phyloP scores from a whole-genome alignment of 768 basidiomycete genomes.

The Agrocybe chaxingu region DNA sequence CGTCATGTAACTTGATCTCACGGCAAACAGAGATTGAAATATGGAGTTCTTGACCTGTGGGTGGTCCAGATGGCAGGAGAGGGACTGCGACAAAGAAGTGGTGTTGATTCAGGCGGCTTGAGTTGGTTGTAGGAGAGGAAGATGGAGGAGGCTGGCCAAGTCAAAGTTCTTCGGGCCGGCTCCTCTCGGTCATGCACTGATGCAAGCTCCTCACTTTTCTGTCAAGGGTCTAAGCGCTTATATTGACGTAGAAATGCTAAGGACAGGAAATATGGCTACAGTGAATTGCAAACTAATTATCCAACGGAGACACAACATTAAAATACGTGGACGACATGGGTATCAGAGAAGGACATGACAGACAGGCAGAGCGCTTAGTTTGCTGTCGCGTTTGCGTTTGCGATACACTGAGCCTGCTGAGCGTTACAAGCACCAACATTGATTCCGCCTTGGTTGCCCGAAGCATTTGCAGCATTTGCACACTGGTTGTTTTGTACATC shows the following conservation, averaged over 20 bases:
- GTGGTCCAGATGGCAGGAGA: too few species aligned
- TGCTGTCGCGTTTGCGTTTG: constrained; percentile 14
- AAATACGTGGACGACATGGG: background rate
- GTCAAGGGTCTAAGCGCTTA: background rate
- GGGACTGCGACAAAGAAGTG: too few species aligned
- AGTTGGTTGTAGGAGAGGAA: too few species aligned
- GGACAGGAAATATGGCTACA: constrained; percentile 5
- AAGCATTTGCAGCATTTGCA: constrained; percentile 52
- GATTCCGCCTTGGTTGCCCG: constrained; percentile 42
- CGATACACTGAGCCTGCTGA: constrained; percentile 41
- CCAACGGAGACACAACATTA: background rate
- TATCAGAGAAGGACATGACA: background rate
- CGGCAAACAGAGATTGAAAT: too few species aligned
- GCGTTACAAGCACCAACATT: constrained; percentile 43
- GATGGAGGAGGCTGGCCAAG: too few species aligned
- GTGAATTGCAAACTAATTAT: background rate
- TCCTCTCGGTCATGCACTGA: background rate
- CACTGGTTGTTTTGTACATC: constrained; percentile 60
- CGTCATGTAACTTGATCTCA: constrained; percentile 4
- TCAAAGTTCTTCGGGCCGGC: too few species aligned
- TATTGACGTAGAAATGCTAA: background rate
- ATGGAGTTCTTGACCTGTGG: too few species aligned
- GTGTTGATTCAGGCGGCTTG: too few species aligned
- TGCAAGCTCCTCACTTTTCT: background rate
- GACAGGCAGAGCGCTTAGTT: background rate